Percentiles rank a stretch among this genome's conserved stretches.
Evolutionary conservation across 495 filamentous ascomycete species (phyloP).

Genomic region (Cenococcum geophilum): DNA sequence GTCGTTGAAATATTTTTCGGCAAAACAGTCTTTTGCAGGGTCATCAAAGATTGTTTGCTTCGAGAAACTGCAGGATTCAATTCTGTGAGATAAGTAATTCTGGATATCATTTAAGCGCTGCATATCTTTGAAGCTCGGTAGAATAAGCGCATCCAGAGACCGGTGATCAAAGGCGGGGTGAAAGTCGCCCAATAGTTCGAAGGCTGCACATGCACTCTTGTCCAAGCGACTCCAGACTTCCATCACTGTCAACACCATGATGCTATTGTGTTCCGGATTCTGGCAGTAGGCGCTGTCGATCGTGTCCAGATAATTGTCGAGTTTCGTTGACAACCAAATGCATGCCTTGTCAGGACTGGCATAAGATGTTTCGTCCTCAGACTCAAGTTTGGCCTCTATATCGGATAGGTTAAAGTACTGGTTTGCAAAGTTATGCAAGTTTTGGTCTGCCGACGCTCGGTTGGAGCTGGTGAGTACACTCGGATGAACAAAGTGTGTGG

Average conservation of each 20-base stretch:
- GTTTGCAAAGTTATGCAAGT: too few relatives aligned
- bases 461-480: too few relatives aligned
- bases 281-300: too few relatives aligned
- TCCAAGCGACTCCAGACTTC: slow-evolving; percentile 45
- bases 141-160: slow-evolving; percentile 47
- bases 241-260: slow-evolving; percentile 41
- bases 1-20: slow-evolving; percentile 42
- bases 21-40: slow-evolving; percentile 41
- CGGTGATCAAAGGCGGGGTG: slow-evolving; percentile 41
- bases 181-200: slow-evolving; percentile 37
- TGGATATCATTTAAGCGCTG: slow-evolving; percentile 46
- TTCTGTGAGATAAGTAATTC: slow-evolving; percentile 43
- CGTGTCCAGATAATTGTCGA: too few relatives aligned
- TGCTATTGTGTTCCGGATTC: slow-evolving; percentile 45
- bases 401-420: too few relatives aligned
- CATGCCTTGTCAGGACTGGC: too few relatives aligned
- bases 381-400: too few relatives aligned
- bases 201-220: slow-evolving; percentile 30
- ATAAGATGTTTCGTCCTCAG: too few relatives aligned
- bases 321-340: too few relatives aligned
- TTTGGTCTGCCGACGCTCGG: too few relatives aligned
- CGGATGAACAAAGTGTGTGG: too few relatives aligned
- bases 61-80: too few relatives aligned
- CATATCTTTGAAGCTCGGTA: slow-evolving; percentile 42
- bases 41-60: slow-evolving; percentile 47